Conservation (phyloP, 495 filamentous ascomycete genomes). For the Aspergillus steynii region DNA sequence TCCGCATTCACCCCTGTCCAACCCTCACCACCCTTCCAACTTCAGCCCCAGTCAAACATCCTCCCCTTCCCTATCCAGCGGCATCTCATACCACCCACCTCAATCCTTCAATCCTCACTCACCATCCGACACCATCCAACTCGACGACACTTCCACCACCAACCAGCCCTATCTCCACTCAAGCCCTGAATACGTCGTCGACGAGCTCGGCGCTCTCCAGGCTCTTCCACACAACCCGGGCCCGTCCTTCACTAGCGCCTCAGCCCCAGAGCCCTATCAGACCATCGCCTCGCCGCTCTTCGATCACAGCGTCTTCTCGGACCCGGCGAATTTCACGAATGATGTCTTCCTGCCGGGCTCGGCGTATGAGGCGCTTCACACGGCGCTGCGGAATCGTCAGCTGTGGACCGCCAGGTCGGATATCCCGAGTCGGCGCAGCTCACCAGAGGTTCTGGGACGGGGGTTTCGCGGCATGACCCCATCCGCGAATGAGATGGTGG, state of each 20-base stretch:
- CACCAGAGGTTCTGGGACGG: conserved; percentile 15
- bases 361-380: conserved; percentile 37
- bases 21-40: not conserved
- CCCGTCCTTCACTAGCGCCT: conserved; percentile 9
- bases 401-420: conserved; percentile 34
- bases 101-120: too few relatives aligned
- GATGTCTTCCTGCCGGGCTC: conserved; percentile 37
- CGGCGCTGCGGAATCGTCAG: conserved; percentile 34
- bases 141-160: not conserved
- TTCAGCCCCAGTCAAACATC: conserved; percentile 7
- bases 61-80: conserved; percentile 20
- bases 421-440: conserved; percentile 25
- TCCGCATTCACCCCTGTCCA: too few relatives aligned
- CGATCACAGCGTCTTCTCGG: conserved; percentile 29
- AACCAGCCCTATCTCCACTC: conserved; percentile 27
- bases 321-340: conserved; percentile 26
- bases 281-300: conserved; percentile 26
- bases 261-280: conserved; percentile 20
- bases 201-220: conserved; percentile 24
- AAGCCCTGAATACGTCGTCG: conserved; percentile 30
- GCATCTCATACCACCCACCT: conserved; percentile 10
- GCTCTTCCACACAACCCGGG: conserved; percentile 13
- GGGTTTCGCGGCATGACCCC: not conserved
- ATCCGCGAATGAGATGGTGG: not conserved
- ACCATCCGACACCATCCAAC: not conserved